These are phyloP conservation scores for Ustilago loliicola DNA, from an alignment of 1,284 basidiomycete species.

Conservation along the genomic window DNA sequence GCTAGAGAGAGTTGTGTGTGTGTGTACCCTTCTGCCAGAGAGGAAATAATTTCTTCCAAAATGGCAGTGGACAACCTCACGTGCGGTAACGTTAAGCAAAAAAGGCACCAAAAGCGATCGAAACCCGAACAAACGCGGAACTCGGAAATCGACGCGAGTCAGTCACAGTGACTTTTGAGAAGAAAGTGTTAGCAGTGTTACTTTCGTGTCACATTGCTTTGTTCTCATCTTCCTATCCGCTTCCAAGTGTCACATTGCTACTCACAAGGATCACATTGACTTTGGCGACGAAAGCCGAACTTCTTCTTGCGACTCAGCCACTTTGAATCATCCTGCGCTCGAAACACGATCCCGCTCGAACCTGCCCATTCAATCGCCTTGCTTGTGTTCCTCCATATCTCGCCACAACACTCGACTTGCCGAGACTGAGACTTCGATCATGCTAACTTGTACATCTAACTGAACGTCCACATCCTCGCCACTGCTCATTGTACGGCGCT, in stretches of 20 bases:
- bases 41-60: slow-evolving; percentile 29
- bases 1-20: neutral
- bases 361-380: neutral
- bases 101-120: slow-evolving; percentile 10
- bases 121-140: neutral
- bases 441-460: slow-evolving; percentile 11
- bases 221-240: neutral
- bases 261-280: slow-evolving; percentile 11
- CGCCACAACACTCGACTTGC: neutral
- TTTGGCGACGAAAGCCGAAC: neutral
- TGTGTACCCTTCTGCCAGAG: neutral
- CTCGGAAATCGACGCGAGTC: slow-evolving; percentile 11
- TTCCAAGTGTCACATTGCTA: slow-evolving; percentile 20
- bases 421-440: neutral
- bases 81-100: slow-evolving; percentile 27
- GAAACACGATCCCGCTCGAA: neutral
- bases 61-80: slow-evolving; percentile 15
- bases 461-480: slow-evolving; percentile 11
- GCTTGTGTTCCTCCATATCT: slow-evolving; percentile 12
- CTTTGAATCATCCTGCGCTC: neutral
- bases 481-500: neutral
- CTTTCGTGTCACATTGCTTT: slow-evolving; percentile 20
- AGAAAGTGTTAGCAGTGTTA: slow-evolving; percentile 16
- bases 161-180: slow-evolving; percentile 3
- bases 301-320: slow-evolving; percentile 15